Percentiles rank a stretch among this genome's conserved stretches.
Conservation (phyloP, 139 green algal species). For the Astrephomene gubernaculifera region DNA sequence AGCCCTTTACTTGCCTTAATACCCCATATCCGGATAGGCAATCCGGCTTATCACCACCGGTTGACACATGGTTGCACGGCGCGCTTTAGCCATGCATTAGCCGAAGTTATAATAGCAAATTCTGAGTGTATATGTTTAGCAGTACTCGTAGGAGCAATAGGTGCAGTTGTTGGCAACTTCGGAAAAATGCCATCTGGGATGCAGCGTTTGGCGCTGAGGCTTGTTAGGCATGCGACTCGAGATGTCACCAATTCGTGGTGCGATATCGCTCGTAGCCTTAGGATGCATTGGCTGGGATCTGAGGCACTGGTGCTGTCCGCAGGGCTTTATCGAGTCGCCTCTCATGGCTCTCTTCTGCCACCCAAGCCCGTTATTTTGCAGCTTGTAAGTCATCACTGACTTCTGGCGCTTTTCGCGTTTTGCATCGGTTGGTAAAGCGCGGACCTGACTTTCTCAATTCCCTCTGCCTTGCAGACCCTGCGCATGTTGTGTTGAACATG, state of each 20-base stretch:
- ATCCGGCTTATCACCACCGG: too few relatives aligned
- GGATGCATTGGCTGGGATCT: too few relatives aligned
- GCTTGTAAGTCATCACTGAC: background rate
- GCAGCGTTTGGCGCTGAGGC: background rate
- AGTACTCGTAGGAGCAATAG: too few relatives aligned
- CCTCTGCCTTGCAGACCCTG: conserved; percentile 67
- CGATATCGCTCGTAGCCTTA: too few relatives aligned
- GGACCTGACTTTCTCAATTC: background rate
- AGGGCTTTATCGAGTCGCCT: background rate
- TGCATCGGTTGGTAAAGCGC: too few relatives aligned
- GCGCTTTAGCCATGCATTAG: too few relatives aligned
- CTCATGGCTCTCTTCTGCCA: background rate
- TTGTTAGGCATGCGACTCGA: background rate
- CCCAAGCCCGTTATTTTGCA: background rate
- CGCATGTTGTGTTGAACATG: conserved; percentile 80
- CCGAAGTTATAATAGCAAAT: too few relatives aligned
- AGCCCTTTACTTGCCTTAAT: too few relatives aligned
- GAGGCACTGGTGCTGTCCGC: background rate
- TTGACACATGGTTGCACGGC: too few relatives aligned
- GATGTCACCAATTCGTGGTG: background rate
- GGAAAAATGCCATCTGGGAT: conserved; percentile 7
- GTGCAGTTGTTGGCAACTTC: too few relatives aligned
- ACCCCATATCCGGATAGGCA: too few relatives aligned
- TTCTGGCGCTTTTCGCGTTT: background rate
- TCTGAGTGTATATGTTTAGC: too few relatives aligned